Conservation (phyloP, 441 rosid genomes). For the Metrosideros polymorpha region DNA sequence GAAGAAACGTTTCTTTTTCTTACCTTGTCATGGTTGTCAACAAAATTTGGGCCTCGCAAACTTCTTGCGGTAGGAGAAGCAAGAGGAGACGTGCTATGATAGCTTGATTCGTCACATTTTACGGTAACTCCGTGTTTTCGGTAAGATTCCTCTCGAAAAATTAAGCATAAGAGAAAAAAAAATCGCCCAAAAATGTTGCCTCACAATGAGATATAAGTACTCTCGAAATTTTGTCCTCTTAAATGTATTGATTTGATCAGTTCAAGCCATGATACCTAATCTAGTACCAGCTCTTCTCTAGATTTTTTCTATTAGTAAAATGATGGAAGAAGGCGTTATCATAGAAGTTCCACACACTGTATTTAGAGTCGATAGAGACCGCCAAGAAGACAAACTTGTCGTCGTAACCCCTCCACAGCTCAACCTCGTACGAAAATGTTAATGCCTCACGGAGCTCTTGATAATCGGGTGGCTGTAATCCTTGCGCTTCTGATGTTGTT, state of each 20-base stretch:
- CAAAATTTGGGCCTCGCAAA: background rate
- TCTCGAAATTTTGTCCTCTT: background rate
- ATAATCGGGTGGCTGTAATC: background rate
- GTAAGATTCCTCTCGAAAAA: background rate
- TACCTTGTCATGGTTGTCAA: background rate
- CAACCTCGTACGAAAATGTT: background rate
- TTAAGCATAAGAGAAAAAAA: accelerated
- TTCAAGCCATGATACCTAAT: background rate
- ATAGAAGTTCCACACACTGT: background rate
- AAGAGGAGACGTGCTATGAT: background rate
- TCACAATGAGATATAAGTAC: too few species aligned
- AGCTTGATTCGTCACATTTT: background rate
- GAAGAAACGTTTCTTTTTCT: background rate
- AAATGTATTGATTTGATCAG: background rate
- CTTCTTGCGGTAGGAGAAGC: background rate
- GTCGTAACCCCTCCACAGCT: background rate
- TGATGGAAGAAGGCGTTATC: background rate
- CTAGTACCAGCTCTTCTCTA: background rate
- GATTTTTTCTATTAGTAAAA: background rate
- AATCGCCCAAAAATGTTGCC: background rate
- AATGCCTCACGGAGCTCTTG: background rate
- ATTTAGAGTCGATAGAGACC: background rate
- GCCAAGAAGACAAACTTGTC: background rate
- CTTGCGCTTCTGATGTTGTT: background rate
- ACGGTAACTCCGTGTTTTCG: background rate